These are phyloP conservation scores for Boletus sp. DNA, from an alignment of 1,284 basidiomycete genomes.

Conservation along the genomic window DNA sequence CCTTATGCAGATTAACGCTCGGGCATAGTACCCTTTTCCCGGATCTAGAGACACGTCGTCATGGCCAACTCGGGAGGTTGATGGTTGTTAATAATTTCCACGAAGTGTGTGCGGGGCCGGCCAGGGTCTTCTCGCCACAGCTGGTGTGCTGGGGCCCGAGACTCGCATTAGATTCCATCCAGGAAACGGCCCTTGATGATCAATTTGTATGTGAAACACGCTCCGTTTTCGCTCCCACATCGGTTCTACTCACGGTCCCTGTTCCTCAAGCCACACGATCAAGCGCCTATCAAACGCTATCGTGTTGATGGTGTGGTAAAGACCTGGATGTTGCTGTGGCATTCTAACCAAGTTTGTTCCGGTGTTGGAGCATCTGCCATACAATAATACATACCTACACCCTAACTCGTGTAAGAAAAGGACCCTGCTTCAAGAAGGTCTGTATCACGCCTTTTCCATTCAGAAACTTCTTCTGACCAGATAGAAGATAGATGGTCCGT, in stretches of 20 bases:
- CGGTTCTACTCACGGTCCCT: not conserved
- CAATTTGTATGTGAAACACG: not conserved
- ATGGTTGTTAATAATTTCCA: not conserved
- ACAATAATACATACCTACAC: not conserved
- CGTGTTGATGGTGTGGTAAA: not conserved
- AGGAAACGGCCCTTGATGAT: not conserved
- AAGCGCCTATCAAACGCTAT: not conserved
- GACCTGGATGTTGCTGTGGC: not conserved
- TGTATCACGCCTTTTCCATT: not conserved
- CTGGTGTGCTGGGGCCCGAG: too few species aligned
- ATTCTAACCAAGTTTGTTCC: conserved; percentile 8
- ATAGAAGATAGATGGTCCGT: not conserved
- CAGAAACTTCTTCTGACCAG: not conserved
- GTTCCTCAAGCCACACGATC: not conserved
- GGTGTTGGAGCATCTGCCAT: not conserved
- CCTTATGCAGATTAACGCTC: not conserved
- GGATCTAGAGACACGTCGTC: not conserved
- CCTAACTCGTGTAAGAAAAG: not conserved
- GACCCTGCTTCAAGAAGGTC: not conserved
- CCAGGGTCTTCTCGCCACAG: not conserved
- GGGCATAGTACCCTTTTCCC: not conserved
- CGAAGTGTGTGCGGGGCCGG: not conserved
- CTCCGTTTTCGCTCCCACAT: not conserved
- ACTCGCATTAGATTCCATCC: not conserved
- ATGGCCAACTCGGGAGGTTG: not conserved